Conservation (phyloP, 352 stramenopile genomes). For the Elongisporangium senticosum region DNA sequence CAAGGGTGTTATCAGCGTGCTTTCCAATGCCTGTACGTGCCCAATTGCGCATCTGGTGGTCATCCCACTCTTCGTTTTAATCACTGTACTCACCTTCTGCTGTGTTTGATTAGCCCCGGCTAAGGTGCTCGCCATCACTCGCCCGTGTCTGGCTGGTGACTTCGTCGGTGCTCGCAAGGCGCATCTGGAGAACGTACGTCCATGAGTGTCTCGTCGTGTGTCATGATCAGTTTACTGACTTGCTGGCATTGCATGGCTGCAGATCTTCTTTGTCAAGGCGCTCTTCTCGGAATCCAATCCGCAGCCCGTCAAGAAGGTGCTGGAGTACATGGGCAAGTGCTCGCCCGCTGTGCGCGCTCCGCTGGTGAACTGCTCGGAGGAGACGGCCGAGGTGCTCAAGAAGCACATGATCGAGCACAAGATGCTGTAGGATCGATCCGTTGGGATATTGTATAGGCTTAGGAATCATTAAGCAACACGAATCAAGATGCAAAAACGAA, state of each 20-base stretch:
- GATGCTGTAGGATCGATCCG: conserved; percentile 36
- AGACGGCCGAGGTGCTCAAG: conserved; percentile 59
- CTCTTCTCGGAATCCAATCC: conserved; percentile 91
- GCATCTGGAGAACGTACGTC: conserved; percentile 78
- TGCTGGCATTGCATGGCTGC: conserved; percentile 1
- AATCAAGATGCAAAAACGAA: not conserved
- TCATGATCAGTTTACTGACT: not conserved
- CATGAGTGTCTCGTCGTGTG: not conserved
- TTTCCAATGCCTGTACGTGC: conserved; percentile 84
- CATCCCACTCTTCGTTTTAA: conserved; percentile 1
- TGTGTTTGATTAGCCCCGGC: conserved; percentile 47
- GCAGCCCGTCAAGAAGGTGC: conserved; percentile 88
- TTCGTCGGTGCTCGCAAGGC: conserved; percentile 73
- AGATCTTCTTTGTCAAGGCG: conserved; percentile 89
- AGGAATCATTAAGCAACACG: not conserved
- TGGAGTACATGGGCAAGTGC: conserved; percentile 87
- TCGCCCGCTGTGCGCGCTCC: conserved; percentile 64
- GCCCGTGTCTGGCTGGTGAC: conserved; percentile 74
- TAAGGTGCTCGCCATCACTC: conserved; percentile 81
- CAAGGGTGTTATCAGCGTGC: conserved; percentile 88
- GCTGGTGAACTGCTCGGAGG: conserved; percentile 62
- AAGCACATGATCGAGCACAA: conserved; percentile 69
- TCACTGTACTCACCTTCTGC: conserved; percentile 1
- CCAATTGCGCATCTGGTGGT: not conserved
- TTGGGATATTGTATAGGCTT: not conserved